Conservation (phyloP, 1,284 basidiomycete genomes). For the Caloboletus firmus region DNA sequence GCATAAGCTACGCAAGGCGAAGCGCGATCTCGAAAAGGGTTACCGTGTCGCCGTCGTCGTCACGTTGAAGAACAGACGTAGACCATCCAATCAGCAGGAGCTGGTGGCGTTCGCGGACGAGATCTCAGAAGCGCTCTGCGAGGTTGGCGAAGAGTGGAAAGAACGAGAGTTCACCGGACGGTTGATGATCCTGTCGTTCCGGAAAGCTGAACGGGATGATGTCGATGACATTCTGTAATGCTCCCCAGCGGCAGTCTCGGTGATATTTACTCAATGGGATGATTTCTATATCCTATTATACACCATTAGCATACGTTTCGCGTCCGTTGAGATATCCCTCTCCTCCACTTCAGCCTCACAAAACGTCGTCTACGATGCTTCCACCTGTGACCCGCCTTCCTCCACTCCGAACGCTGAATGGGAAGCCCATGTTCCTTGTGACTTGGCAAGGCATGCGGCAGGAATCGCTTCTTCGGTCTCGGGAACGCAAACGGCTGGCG, state of each 20-base stretch:
- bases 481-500: conserved; percentile 39
- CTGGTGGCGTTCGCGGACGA: conserved; percentile 45
- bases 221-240: conserved; percentile 10
- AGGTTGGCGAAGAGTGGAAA: conserved; percentile 55
- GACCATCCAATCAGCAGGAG: conserved; percentile 33
- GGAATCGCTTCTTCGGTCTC: conserved; percentile 16
- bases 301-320: conserved; percentile 26
- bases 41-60: conserved; percentile 59
- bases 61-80: conserved; percentile 47
- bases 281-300: conserved; percentile 25
- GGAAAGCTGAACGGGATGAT: conserved; percentile 15
- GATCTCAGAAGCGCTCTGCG: conserved; percentile 42
- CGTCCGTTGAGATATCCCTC: conserved; percentile 14
- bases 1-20: conserved; percentile 66
- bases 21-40: conserved; percentile 59
- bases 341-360: neutral
- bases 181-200: conserved; percentile 46
- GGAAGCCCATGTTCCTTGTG: conserved; percentile 45
- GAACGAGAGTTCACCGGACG: conserved; percentile 40
- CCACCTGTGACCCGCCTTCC: conserved; percentile 17
- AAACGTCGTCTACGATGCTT: conserved; percentile 15
- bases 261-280: conserved; percentile 9
- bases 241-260: neutral
- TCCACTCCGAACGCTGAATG: conserved; percentile 32
- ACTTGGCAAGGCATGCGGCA: conserved; percentile 33